phyloP scores from a whole-genome alignment of 2,329 filamentous ascomycete genomes.

The Nothophoma quercina region DNA sequence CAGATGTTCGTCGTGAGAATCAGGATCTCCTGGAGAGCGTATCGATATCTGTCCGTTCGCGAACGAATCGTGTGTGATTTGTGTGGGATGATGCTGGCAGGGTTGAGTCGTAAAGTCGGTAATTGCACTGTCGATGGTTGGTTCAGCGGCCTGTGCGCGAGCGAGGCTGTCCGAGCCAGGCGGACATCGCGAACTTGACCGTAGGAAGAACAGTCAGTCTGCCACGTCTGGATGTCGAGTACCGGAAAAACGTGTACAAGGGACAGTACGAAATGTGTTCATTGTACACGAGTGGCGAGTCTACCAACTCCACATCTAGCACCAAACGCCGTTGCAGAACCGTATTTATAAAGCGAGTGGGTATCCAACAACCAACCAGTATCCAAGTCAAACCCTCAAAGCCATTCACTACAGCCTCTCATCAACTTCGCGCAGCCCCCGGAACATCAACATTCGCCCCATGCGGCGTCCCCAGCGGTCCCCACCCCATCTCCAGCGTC shows the following conservation, averaged over 20 bases:
- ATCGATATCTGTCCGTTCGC: slow-evolving; percentile 11
- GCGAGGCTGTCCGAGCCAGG: slow-evolving; percentile 1
- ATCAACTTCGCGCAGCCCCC: not conserved
- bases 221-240: too few species aligned
- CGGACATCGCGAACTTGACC: slow-evolving; percentile 8
- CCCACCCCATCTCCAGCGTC: slow-evolving; percentile 39
- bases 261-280: not conserved
- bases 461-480: slow-evolving; percentile 16
- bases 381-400: not conserved
- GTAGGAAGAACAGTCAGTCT: not conserved
- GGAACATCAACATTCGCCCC: slow-evolving; percentile 4
- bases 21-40: slow-evolving; percentile 13
- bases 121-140: not conserved
- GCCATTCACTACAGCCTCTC: not conserved
- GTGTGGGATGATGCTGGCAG: slow-evolving; percentile 8
- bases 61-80: not conserved
- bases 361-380: slow-evolving; percentile 3
- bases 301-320: not conserved
- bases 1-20: slow-evolving; percentile 1
- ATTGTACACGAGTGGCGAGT: slow-evolving; percentile 10
- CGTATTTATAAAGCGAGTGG: slow-evolving; percentile 7
- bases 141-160: slow-evolving; percentile 1
- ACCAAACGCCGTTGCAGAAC: not conserved
- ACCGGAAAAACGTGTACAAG: too few species aligned
- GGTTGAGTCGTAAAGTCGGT: slow-evolving; percentile 6